A percentile compares a stretch with the other conserved stretches of the same genome.
phyloP scores from a whole-genome alignment of 495 filamentous ascomycete genomes.

The Penicillium turbatum region DNA sequence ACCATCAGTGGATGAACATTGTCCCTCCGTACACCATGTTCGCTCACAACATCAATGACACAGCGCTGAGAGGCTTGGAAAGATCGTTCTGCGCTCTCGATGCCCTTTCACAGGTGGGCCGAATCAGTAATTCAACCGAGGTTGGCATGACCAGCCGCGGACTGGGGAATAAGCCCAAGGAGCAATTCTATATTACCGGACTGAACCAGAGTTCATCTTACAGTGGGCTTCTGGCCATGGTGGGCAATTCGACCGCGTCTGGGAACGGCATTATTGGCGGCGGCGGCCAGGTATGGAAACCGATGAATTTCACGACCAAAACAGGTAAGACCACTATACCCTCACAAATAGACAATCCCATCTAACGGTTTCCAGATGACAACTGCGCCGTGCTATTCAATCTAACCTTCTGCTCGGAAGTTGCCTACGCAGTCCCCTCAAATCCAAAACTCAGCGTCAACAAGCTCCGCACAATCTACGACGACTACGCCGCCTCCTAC shows the following conservation, averaged over 20 bases:
- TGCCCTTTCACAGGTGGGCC: conserved; percentile 56
- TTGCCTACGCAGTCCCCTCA: conserved; percentile 85
- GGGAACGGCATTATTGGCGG: conserved; percentile 53
- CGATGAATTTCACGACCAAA: conserved; percentile 71
- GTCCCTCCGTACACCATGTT: conserved; percentile 71
- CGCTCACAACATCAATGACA: conserved; percentile 60
- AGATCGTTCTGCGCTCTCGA: conserved; percentile 71
- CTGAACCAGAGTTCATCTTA: conserved; percentile 70
- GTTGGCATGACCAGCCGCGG: conserved; percentile 65
- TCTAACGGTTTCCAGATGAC: conserved; percentile 39
- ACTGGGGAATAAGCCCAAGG: conserved; percentile 58
- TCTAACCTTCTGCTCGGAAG: conserved; percentile 76
- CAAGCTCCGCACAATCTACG: conserved; percentile 62
- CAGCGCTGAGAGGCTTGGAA: conserved; percentile 59
- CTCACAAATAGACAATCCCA: too few relatives aligned
- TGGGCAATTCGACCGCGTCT: conserved; percentile 48
- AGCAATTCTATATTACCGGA: conserved; percentile 78
- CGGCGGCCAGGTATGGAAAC: conserved; percentile 66
- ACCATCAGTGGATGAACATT: conserved; percentile 52
- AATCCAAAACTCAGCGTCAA: conserved; percentile 50
- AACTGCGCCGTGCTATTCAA: conserved; percentile 85
- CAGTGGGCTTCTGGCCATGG: conserved; percentile 61
- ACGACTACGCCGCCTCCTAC: conserved; percentile 53
- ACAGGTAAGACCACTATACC: conserved; percentile 43
- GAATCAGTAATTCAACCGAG: conserved; percentile 49